Conservation (phyloP, 306 rosid species). For the Sechiopsis laciniata region DNA sequence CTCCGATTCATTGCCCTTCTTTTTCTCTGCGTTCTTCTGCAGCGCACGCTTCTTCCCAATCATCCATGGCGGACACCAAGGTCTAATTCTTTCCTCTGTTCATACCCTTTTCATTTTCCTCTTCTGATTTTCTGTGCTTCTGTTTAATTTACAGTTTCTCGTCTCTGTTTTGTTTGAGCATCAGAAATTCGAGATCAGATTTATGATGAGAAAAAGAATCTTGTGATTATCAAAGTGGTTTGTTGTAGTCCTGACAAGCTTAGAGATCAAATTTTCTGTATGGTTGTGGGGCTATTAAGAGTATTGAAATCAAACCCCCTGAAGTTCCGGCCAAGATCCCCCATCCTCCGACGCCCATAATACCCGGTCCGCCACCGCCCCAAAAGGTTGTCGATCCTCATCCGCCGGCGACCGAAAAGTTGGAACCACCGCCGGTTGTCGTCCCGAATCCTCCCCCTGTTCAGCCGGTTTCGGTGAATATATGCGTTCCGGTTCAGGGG, state of each 20-base stretch:
- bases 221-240: conserved; percentile 53
- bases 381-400: too few species aligned
- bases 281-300: conserved; percentile 46
- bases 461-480: background rate
- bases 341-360: too few species aligned
- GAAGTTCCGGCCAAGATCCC: background rate
- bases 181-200: too few species aligned
- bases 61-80: conserved; percentile 16
- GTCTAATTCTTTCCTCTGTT: background rate
- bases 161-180: background rate
- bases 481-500: conserved; percentile 5
- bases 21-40: conserved; percentile 25
- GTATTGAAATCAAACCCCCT: conserved; percentile 55
- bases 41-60: background rate
- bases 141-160: background rate
- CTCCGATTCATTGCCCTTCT: conserved; percentile 15
- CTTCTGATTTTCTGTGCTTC: too few species aligned
- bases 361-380: too few species aligned
- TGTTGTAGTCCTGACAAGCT: conserved; percentile 76
- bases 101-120: background rate
- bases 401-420: too few species aligned
- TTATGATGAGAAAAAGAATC: conserved; percentile 26
- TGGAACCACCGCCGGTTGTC: too few species aligned
- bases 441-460: background rate
- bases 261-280: conserved; percentile 45